Evolutionary conservation across 1,284 basidiomycete species (phyloP), one percentile per base, ranked within the genome.

Genomic region (Ceraceosorus guamensis): DNA sequence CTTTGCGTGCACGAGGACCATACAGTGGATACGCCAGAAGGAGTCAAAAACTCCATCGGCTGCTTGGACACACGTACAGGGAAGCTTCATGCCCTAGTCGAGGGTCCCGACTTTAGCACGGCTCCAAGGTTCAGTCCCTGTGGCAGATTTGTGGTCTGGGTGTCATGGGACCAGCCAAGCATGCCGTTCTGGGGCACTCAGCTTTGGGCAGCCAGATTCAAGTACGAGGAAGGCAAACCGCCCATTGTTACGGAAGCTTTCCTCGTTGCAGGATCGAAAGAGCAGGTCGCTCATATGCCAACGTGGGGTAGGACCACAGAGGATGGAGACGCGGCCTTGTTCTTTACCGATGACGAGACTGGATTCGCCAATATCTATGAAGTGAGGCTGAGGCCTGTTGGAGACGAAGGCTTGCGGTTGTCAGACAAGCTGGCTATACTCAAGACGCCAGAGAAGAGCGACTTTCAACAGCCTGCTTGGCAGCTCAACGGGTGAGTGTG

Each of bases 161-260:
- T 84, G 48, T 81, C 85, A 59, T 89, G 87, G 87, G 67, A 71
- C 35, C 77, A 78, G 61, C 88, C 88, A 0, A 83, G 87, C 67
- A 89, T 89, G 88, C 87, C 87, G 18, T 89, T 86, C 85, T 84
- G 87, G 65, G 85, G 83, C 16, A 80, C 82, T 0, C 78, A 85
- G 66, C 77, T 89, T 41, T 79, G 81, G 64, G 73, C 86, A 30
- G 85, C 82, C 0, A 43, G 79, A 10, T 70, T 81, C 32, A 61
- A 59, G 5, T 32, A 50, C 7, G 49, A 49, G 13, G 52, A 44
- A 47, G 50, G n/a, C 18, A 41, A 33, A 37, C 53, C 41, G 4
- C 55, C 43, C 4, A 11, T 60, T n/a, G 43, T 47, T 33, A 14
- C n/a, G n/a, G 39, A 41, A 16, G 34, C 46, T 10, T 14, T 34